Conservation (phyloP, 345 rosid genomes). For the Acer negundo region DNA sequence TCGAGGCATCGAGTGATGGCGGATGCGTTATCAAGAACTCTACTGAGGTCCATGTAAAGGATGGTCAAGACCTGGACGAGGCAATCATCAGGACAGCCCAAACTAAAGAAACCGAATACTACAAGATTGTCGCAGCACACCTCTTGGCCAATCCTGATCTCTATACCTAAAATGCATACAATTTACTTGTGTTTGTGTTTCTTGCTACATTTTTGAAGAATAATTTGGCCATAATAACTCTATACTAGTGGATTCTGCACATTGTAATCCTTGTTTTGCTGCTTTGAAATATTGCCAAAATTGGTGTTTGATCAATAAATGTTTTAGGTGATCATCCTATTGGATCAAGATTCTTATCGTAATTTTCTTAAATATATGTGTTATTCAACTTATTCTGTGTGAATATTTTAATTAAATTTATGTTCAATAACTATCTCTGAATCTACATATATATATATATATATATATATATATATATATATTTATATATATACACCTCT, state of each 20-base stretch:
- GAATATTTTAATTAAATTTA: too few species aligned
- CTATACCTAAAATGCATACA: neutral
- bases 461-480: too few species aligned
- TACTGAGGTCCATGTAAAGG: conserved; percentile 19
- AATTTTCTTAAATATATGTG: too few species aligned
- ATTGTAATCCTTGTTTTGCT: neutral
- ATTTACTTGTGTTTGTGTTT: neutral
- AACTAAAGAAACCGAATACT: neutral
- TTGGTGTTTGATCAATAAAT: too few species aligned
- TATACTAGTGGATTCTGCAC: neutral
- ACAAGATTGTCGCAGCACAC: neutral
- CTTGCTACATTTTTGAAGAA: neutral
- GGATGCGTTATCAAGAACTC: conserved; percentile 20
- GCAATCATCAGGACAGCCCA: conserved; percentile 21
- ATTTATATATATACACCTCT: too few species aligned
- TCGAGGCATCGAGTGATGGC: conserved; percentile 31
- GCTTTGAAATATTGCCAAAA: too few species aligned
- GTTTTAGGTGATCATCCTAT: neutral
- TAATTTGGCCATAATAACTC: neutral
- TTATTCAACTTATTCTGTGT: too few species aligned
- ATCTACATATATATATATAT: too few species aligned
- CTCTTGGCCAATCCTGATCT: neutral
- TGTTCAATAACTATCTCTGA: too few species aligned
- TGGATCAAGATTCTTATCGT: too few species aligned
- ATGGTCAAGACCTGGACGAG: conserved; percentile 21